phyloP scores from a whole-genome alignment of 495 filamentous ascomycete species.

The Coniosporium apollinis region DNA sequence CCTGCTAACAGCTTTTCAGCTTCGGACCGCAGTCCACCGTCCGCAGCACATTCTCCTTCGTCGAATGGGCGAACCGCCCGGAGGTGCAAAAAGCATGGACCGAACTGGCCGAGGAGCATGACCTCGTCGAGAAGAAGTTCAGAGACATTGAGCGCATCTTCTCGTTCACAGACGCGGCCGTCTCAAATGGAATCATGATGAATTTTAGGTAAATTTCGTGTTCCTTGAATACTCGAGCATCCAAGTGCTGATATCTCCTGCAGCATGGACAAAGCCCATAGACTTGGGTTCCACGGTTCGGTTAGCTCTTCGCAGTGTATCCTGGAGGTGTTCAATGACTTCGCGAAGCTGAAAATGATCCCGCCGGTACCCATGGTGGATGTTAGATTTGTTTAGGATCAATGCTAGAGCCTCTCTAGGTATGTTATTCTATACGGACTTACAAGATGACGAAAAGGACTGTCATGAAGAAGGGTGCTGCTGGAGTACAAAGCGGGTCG shows the following conservation, averaged over 20 bases:
- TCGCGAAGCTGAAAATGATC: conserved; percentile 22
- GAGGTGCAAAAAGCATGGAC: conserved; percentile 31
- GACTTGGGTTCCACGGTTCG: conserved; percentile 26
- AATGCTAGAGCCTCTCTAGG: too few species aligned
- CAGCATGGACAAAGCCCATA: conserved; percentile 25
- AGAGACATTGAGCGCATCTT: conserved; percentile 19
- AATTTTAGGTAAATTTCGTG: conserved; percentile 10
- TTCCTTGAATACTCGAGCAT: background rate
- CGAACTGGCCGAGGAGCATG: conserved; percentile 15
- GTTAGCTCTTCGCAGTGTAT: conserved; percentile 25
- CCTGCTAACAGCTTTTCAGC: too few species aligned
- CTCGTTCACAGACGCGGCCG: conserved; percentile 17
- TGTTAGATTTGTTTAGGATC: too few species aligned
- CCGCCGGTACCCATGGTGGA: conserved; percentile 15
- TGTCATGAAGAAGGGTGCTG: too few species aligned
- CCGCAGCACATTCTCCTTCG: conserved; percentile 23
- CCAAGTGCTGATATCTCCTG: background rate
- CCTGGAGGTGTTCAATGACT: conserved; percentile 21
- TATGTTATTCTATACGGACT: too few species aligned
- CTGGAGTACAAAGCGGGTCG: too few species aligned
- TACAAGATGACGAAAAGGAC: too few species aligned
- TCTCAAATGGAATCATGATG: conserved; percentile 9
- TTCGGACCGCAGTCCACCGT: conserved; percentile 12
- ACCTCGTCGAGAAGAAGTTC: conserved; percentile 18
- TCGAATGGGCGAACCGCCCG: conserved; percentile 27